These are phyloP conservation scores for Herpetomonas tarakana DNA, from an alignment of 208 protist genomes.

Conservation along the genomic window DNA sequence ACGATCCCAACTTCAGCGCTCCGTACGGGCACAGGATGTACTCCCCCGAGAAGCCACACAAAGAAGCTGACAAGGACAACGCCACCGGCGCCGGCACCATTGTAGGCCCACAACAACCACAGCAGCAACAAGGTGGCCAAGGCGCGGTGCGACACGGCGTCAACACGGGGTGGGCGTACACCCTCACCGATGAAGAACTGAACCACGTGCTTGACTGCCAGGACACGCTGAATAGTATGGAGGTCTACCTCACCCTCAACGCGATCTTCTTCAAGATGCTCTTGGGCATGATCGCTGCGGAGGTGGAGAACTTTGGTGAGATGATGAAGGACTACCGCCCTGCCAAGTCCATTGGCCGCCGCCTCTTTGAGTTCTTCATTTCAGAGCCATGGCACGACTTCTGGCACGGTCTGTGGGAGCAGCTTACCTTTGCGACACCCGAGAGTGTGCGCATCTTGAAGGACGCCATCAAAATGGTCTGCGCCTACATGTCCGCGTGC, in stretches of 20 bases:
- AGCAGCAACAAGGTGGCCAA: no score
- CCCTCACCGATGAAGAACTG: constrained; percentile 7
- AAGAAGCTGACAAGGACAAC: no score
- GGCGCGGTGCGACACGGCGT: no score
- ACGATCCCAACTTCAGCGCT: no score
- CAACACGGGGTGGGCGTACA: no score
- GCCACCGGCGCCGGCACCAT: no score
- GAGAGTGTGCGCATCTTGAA: constrained; percentile 41
- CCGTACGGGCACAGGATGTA: no score
- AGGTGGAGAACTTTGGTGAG: constrained; percentile 30
- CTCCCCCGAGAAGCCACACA: no score
- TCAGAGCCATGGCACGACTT: constrained; percentile 53
- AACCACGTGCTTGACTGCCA: constrained; percentile 14
- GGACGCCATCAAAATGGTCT: constrained; percentile 55
- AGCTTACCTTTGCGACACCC: constrained; percentile 38
- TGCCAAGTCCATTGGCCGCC: constrained; percentile 19
- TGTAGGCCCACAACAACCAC: no score
- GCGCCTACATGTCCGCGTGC: constrained; percentile 34
- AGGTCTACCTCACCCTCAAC: constrained; percentile 32
- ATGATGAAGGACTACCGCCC: constrained; percentile 39
- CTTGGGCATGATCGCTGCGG: constrained; percentile 32
- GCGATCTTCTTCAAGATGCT: constrained; percentile 28
- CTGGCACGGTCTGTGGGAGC: constrained; percentile 39
- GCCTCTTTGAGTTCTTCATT: constrained; percentile 37
- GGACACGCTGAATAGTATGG: constrained; percentile 16